phyloP scores from a whole-genome alignment of 345 rosid genomes.

The Conringia planisiliqua region DNA sequence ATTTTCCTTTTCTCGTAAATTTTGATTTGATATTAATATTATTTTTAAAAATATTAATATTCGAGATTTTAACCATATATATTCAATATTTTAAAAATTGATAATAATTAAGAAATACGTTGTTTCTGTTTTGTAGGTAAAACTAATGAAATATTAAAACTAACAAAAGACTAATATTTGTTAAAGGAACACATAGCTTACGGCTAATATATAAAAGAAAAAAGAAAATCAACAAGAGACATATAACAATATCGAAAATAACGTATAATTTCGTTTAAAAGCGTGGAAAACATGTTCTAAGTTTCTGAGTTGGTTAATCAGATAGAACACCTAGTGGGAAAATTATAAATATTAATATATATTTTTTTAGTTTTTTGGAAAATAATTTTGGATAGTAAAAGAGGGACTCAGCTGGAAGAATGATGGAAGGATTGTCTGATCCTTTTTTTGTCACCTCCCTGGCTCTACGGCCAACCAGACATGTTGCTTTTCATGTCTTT shows the following conservation, averaged over 20 bases:
- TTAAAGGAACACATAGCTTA: neutral
- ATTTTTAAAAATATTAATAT: no score
- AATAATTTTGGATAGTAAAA: conserved; percentile 16
- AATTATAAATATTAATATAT: neutral
- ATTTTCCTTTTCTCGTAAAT: neutral
- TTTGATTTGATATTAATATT: no score
- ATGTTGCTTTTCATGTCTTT: conserved; percentile 34
- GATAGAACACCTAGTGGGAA: conserved; percentile 6
- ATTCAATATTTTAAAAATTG: no score
- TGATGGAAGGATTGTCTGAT: conserved; percentile 27
- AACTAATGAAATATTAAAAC: no score
- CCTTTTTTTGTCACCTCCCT: conserved; percentile 20
- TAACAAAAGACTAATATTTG: neutral
- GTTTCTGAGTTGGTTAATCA: conserved; percentile 12
- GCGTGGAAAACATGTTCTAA: conserved; percentile 26
- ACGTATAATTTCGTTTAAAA: neutral
- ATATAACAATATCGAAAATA: neutral
- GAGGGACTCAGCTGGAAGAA: conserved; percentile 21
- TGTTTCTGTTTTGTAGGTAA: no score
- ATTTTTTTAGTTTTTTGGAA: no score
- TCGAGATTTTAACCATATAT: no score
- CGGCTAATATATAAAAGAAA: neutral
- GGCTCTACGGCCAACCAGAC: conserved; percentile 29
- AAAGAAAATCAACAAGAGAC: neutral
- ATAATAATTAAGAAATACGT: no score